A percentile compares a stretch with the other conserved stretches of the same genome.
Evolutionary conservation across 2,329 filamentous ascomycete species (phyloP).

Genomic region (Botryosphaeria dothidea): DNA sequence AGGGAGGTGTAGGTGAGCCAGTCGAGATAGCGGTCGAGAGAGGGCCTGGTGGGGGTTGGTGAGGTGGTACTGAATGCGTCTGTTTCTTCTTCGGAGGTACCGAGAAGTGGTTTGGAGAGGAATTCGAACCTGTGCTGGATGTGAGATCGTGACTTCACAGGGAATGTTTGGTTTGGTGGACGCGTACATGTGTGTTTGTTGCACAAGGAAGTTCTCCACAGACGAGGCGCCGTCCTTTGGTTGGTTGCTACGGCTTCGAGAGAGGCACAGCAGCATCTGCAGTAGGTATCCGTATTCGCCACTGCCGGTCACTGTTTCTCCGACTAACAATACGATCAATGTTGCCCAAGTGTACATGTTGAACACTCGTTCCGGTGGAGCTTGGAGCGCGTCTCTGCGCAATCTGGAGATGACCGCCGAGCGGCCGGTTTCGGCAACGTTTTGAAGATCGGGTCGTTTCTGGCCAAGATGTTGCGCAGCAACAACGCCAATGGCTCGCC

Average conservation of each 20-base stretch:
- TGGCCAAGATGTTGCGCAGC: slow-evolving; percentile 42
- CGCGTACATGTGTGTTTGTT: slow-evolving; percentile 18
- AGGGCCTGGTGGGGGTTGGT: slow-evolving; percentile 20
- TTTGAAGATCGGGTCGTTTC: slow-evolving; percentile 32
- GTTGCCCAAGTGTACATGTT: slow-evolving; percentile 41
- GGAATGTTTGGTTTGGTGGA: no score
- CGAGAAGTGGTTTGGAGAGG: slow-evolving; percentile 24
- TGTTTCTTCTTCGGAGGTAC: slow-evolving; percentile 11
- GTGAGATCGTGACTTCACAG: no score
- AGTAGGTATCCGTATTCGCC: slow-evolving; percentile 40
- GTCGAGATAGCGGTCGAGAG: slow-evolving; percentile 20
- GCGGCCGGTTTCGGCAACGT: slow-evolving; percentile 37
- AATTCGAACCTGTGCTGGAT: slow-evolving; percentile 22
- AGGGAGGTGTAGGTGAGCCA: slow-evolving; percentile 20
- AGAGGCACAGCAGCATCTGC: slow-evolving; percentile 39
- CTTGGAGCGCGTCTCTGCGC: slow-evolving; percentile 33
- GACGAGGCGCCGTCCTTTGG: not conserved
- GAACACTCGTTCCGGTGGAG: slow-evolving; percentile 33
- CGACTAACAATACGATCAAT: slow-evolving; percentile 41
- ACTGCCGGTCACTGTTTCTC: slow-evolving; percentile 45
- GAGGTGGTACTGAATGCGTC: slow-evolving; percentile 19
- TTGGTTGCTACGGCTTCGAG: not conserved
- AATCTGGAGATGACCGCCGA: slow-evolving; percentile 39
- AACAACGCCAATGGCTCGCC: slow-evolving; percentile 41
- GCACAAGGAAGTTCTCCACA: slow-evolving; percentile 9